Evolutionary conservation across 345 rosid species (phyloP), one percentile per base, ranked within the genome.

Genomic region (Cochlearia excelsa): DNA sequence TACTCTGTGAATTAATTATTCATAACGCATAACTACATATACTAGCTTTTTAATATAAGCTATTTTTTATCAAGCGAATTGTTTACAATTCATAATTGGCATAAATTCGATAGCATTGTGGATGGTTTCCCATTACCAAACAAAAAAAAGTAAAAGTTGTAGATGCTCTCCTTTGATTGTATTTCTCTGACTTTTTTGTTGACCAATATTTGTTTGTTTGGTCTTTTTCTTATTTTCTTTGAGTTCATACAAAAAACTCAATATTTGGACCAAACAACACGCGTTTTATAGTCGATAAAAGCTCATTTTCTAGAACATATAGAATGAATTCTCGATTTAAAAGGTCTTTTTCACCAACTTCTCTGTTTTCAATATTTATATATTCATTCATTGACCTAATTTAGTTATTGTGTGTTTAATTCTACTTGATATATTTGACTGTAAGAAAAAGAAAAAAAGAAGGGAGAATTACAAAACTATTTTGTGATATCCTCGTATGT

Each of bases 241-340:
- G 73, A 30, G 73, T 61, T 68, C 66, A 61, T 53, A 52, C 60
- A 52, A 67, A 16, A 16, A 16, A 16, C 23, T 16, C 23, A 16
- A 16, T 57, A 29, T 30, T 30, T 60, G 50, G 60, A 43, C 61
- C 61, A 53, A 46, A 16, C 61, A 53, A 46, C 3, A 54, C 56
- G 52, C 57, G 67, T 54, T 30, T 38, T 33, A 2, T 9, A 53
- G 55, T 54, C 50, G 30, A 28, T 40, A 54, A 61, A 60, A 39
- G 9, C 57, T 46, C 43, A n/a, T 6, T 10, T 60, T 39, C 73
- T 68, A 54, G 73, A 68, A 68, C 61, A 45, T 26, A 33, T n/a
- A 33, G 0, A 29, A 29, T 11, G 47, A 43, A 35, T 44, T 30
- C 30, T 55, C 51, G 30, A 26, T 33, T 44, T 4, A 23, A 39